Evolutionary conservation across 345 rosid genomes (phyloP).

Genomic region (Salix dunnii): DNA sequence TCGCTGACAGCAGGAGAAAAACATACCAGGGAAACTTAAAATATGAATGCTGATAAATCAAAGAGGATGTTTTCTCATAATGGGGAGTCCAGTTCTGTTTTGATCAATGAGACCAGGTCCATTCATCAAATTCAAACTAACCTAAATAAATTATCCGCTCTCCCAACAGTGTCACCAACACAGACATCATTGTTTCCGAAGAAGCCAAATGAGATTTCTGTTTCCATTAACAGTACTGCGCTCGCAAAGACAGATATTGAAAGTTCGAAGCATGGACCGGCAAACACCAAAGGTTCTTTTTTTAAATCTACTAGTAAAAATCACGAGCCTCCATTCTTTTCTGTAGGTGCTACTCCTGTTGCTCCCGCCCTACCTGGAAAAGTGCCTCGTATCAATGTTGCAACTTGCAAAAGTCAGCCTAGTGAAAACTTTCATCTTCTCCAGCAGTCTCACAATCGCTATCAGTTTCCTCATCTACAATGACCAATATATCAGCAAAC

Average conservation of each 20-base stretch:
- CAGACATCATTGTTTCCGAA: slow-evolving; percentile 26
- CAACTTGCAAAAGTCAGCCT: slow-evolving; percentile 35
- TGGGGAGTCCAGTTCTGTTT: slow-evolving; percentile 33
- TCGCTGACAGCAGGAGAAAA: slow-evolving; percentile 26
- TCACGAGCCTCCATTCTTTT: slow-evolving; percentile 29
- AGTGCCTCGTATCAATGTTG: slow-evolving; percentile 30
- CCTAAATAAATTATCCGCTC: slow-evolving; percentile 26
- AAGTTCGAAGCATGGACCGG: slow-evolving; percentile 24
- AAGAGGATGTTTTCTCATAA: slow-evolving; percentile 23
- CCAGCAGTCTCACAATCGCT: slow-evolving; percentile 29
- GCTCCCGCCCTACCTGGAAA: slow-evolving; percentile 30
- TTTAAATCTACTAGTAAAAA: slow-evolving; percentile 28
- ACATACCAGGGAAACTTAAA: slow-evolving; percentile 23
- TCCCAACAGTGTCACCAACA: slow-evolving; percentile 19
- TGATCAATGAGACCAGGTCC: slow-evolving; percentile 32
- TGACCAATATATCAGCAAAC: slow-evolving; percentile 20
- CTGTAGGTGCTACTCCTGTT: slow-evolving; percentile 30
- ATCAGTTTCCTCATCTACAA: slow-evolving; percentile 41
- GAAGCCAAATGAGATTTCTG: slow-evolving; percentile 35
- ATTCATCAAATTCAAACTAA: slow-evolving; percentile 36
- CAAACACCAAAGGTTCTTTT: slow-evolving; percentile 18
- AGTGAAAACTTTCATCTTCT: slow-evolving; percentile 33
- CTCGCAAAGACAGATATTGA: slow-evolving; percentile 25
- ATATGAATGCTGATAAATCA: slow-evolving; percentile 29
- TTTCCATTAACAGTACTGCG: slow-evolving; percentile 25